These are phyloP conservation scores for Colletotrichum liaoningense DNA, from an alignment of 2,329 filamentous ascomycete genomes.

Conservation along the genomic window DNA sequence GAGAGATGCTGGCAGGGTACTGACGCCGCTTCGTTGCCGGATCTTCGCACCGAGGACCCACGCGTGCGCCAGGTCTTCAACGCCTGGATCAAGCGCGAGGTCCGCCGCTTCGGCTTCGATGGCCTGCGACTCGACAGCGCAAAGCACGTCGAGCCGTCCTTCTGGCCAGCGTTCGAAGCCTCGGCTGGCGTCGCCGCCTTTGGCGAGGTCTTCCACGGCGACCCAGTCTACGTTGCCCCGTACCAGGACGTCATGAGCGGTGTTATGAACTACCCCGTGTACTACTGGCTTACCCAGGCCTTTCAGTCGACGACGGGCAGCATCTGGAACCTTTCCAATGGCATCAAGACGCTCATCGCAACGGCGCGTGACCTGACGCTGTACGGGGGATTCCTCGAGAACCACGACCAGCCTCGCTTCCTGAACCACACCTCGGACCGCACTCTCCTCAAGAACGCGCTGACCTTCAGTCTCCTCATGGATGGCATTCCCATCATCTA, in stretches of 20 bases:
- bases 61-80: constrained; percentile 63
- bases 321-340: constrained; percentile 50
- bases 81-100: constrained; percentile 68
- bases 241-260: constrained; percentile 68
- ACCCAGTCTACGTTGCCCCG: constrained; percentile 60
- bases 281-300: constrained; percentile 52
- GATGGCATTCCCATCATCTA: constrained; percentile 75
- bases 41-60: constrained; percentile 66
- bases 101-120: constrained; percentile 71
- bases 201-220: constrained; percentile 69
- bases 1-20: constrained; percentile 60
- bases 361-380: constrained; percentile 29
- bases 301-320: constrained; percentile 44
- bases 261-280: constrained; percentile 69
- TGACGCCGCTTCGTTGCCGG: constrained; percentile 68
- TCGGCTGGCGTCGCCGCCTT: constrained; percentile 69
- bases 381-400: constrained; percentile 61
- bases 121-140: constrained; percentile 71
- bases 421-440: constrained; percentile 62
- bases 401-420: constrained; percentile 69
- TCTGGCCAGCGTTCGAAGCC: constrained; percentile 65
- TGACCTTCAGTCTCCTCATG: constrained; percentile 70
- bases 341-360: constrained; percentile 33
- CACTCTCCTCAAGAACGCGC: constrained; percentile 68
- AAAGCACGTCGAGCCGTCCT: constrained; percentile 70